A percentile compares a stretch with the other conserved stretches of the same genome.
These are phyloP conservation scores for Coniochaeta sp. DNA, from an alignment of 2,329 filamentous ascomycete species.

Conservation along the genomic window DNA sequence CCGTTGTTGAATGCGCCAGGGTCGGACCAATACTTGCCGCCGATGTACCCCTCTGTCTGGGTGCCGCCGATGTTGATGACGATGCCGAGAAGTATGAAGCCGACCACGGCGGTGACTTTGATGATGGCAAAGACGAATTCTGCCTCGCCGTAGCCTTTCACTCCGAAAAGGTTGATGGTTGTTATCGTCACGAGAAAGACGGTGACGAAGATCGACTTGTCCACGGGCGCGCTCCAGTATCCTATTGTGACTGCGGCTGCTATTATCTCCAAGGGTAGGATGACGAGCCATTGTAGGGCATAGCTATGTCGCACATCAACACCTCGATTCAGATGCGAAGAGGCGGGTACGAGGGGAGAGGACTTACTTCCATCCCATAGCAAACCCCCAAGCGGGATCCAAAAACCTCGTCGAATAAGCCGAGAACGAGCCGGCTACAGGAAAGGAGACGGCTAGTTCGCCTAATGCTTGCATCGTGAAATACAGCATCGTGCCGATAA, in stretches of 20 bases:
- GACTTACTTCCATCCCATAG: constrained; percentile 86
- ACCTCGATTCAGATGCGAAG: background rate
- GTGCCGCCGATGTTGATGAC: constrained; percentile 80
- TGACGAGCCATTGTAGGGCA: constrained; percentile 78
- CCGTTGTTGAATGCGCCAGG: constrained; percentile 82
- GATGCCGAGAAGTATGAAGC: constrained; percentile 85
- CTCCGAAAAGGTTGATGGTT: constrained; percentile 77
- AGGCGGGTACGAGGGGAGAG: background rate
- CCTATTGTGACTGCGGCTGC: constrained; percentile 77
- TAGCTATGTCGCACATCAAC: constrained; percentile 44
- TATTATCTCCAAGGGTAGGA: constrained; percentile 79
- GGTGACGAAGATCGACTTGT: constrained; percentile 70
- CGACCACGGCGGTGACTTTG: constrained; percentile 79
- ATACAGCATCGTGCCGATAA: constrained; percentile 83
- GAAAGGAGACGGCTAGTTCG: constrained; percentile 84
- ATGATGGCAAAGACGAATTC: constrained; percentile 83
- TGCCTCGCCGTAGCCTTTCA: constrained; percentile 82
- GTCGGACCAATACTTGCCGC: constrained; percentile 65
- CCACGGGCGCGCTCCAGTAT: constrained; percentile 63
- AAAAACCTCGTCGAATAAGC: constrained; percentile 88
- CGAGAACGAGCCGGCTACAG: constrained; percentile 86
- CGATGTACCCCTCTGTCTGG: constrained; percentile 67
- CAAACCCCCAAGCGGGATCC: constrained; percentile 90
- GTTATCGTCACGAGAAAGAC: constrained; percentile 74
- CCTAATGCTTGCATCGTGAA: constrained; percentile 88